Conservation (phyloP, 257 asterid genomes). For the Oldenlandia corymbosa region DNA sequence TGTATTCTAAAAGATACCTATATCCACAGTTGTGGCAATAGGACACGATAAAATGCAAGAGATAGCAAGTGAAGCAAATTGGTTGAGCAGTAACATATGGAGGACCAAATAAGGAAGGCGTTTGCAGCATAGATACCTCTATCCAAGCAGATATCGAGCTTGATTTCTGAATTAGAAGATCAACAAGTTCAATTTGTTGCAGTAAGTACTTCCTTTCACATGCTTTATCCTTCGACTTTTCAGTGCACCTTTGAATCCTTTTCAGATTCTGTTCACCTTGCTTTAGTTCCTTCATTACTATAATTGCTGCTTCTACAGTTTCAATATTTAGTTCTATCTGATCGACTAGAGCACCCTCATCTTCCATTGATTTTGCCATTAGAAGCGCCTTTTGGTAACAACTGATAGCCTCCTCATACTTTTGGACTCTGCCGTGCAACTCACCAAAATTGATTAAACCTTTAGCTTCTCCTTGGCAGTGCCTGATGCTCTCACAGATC, state of each 20-base stretch:
- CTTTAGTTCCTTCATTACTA: conserved; percentile 59
- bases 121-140: conserved; percentile 37
- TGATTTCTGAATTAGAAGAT: conserved; percentile 70
- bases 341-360: conserved; percentile 58
- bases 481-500: conserved; percentile 69
- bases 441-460: conserved; percentile 88
- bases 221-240: conserved; percentile 57
- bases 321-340: conserved; percentile 58
- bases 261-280: conserved; percentile 74
- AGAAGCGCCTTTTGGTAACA: conserved; percentile 70
- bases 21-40: background rate
- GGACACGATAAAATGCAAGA: background rate
- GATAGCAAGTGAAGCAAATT: too few species aligned
- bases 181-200: conserved; percentile 63
- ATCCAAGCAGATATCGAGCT: conserved; percentile 61
- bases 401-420: conserved; percentile 59
- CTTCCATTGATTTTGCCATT: conserved; percentile 81
- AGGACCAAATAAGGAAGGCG: conserved; percentile 8
- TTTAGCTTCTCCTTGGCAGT: conserved; percentile 92
- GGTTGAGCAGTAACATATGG: conserved; percentile 9
- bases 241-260: conserved; percentile 60
- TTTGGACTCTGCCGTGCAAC: conserved; percentile 64
- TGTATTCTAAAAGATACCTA: background rate
- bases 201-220: conserved; percentile 61
- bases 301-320: conserved; percentile 54